phyloP scores from a whole-genome alignment of 768 basidiomycete species.

The Hemileccinum impolitum region DNA sequence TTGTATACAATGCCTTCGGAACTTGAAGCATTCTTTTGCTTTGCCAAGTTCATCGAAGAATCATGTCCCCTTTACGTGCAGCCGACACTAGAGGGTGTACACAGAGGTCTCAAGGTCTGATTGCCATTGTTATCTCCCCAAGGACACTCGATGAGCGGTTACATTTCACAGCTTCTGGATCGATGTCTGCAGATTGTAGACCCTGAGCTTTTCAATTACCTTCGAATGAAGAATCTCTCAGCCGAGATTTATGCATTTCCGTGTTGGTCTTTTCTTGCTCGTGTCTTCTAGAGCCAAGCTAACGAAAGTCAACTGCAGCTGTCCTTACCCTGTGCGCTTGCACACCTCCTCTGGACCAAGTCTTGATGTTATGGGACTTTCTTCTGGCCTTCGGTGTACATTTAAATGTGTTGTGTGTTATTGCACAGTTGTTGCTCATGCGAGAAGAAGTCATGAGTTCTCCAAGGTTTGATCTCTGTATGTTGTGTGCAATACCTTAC shows the following conservation, averaged over 20 bases:
- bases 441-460: slow-evolving; percentile 87
- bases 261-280: slow-evolving; percentile 49
- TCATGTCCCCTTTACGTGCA: slow-evolving; percentile 96
- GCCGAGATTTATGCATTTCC: slow-evolving; percentile 98
- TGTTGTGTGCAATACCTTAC: background rate
- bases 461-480: slow-evolving; percentile 57
- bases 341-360: slow-evolving; percentile 94
- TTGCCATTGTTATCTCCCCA: slow-evolving; percentile 13
- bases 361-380: slow-evolving; percentile 96
- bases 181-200: slow-evolving; percentile 91
- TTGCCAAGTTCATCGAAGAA: slow-evolving; percentile 93
- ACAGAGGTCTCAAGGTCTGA: slow-evolving; percentile 83
- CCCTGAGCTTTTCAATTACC: slow-evolving; percentile 73
- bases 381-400: slow-evolving; percentile 95
- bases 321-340: slow-evolving; percentile 94
- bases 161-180: slow-evolving; percentile 71
- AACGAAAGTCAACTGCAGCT: slow-evolving; percentile 43
- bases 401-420: slow-evolving; percentile 94
- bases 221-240: slow-evolving; percentile 86
- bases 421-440: slow-evolving; percentile 90
- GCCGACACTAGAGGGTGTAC: slow-evolving; percentile 93
- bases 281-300: background rate
- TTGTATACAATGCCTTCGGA: slow-evolving; percentile 97
- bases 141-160: background rate
- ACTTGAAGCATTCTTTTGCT: slow-evolving; percentile 97